Percentiles rank a stretch among this genome's conserved stretches.
Evolutionary conservation across 495 filamentous ascomycete species (phyloP).

Genomic region (Aspergillus panamensis): DNA sequence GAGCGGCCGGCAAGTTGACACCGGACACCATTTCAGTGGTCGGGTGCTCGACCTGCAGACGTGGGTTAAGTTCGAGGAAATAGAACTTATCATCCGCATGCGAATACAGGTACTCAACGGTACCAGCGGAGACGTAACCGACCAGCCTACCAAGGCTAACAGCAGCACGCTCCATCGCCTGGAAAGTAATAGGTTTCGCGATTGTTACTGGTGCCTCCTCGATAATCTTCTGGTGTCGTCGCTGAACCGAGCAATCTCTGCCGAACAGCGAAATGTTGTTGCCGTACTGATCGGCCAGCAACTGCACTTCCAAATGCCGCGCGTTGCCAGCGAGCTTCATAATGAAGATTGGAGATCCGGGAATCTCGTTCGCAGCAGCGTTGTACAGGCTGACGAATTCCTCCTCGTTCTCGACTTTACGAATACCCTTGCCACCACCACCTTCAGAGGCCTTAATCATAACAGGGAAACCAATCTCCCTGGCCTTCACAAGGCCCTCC

Average conservation of each 20-base stretch:
- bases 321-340: constrained; percentile 99
- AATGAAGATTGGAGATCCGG: constrained; percentile 99
- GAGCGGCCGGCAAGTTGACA: constrained; percentile 94
- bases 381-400: constrained; percentile 84
- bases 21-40: constrained; percentile 99
- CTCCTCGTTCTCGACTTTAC: constrained; percentile 85
- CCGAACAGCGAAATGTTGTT: constrained; percentile 99
- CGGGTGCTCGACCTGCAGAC: constrained; percentile 98
- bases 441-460: constrained; percentile 99
- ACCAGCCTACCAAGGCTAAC: constrained; percentile 91
- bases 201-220: constrained; percentile 98
- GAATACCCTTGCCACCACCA: constrained; percentile 98
- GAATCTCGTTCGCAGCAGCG: constrained; percentile 94
- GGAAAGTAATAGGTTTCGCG: constrained; percentile 82
- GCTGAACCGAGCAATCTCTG: constrained; percentile 97
- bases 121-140: constrained; percentile 97
- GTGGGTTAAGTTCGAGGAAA: constrained; percentile 96
- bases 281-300: constrained; percentile 97
- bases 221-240: constrained; percentile 99
- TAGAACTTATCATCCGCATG: constrained; percentile 99
- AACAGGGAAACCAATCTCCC: constrained; percentile 92
- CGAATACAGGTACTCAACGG: constrained; percentile 98
- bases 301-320: constrained; percentile 93
- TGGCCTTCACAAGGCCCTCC: constrained; percentile 83
- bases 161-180: constrained; percentile 93